Evolutionary conservation across 495 filamentous ascomycete genomes (phyloP).

Genomic region (Podospora pseudoanserina): DNA sequence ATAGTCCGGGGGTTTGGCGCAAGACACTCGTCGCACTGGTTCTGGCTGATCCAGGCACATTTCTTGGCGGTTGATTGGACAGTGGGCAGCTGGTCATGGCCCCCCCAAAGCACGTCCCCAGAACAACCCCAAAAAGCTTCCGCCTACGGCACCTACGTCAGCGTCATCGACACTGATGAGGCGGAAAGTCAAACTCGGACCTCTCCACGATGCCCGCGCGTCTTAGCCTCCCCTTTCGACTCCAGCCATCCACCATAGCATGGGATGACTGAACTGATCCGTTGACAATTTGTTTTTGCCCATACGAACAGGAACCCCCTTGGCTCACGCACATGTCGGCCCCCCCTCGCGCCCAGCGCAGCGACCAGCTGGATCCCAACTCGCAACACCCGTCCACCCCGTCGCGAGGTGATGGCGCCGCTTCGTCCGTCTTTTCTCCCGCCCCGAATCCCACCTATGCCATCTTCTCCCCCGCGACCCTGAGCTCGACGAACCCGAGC

Average conservation of each 20-base stretch:
- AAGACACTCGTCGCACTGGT: neutral
- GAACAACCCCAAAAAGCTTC: constrained; percentile 1
- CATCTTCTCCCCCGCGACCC: constrained; percentile 75
- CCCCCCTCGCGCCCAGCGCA: constrained; percentile 37
- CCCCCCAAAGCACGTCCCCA: neutral
- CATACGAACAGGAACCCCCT: constrained; percentile 38
- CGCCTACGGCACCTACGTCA: constrained; percentile 7
- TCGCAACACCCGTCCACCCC: constrained; percentile 24
- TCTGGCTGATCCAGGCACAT: neutral
- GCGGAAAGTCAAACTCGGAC: neutral
- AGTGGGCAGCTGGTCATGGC: constrained; percentile 5
- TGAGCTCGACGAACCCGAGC: constrained; percentile 49
- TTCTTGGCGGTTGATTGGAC: neutral
- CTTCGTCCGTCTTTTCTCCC: constrained; percentile 19
- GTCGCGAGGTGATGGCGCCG: constrained; percentile 29
- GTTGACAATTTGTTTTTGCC: neutral
- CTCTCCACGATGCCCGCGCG: neutral
- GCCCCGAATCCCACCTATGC: constrained; percentile 34
- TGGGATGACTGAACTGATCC: constrained; percentile 1
- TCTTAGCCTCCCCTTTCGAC: neutral
- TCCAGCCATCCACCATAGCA: constrained; percentile 4
- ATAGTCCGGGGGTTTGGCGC: neutral
- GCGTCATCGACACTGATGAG: constrained; percentile 6
- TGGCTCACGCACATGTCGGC: constrained; percentile 51
- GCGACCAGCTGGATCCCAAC: constrained; percentile 33